These are phyloP conservation scores for Chamaenerion angustifolium DNA, from an alignment of 345 rosid genomes.

Conservation along the genomic window DNA sequence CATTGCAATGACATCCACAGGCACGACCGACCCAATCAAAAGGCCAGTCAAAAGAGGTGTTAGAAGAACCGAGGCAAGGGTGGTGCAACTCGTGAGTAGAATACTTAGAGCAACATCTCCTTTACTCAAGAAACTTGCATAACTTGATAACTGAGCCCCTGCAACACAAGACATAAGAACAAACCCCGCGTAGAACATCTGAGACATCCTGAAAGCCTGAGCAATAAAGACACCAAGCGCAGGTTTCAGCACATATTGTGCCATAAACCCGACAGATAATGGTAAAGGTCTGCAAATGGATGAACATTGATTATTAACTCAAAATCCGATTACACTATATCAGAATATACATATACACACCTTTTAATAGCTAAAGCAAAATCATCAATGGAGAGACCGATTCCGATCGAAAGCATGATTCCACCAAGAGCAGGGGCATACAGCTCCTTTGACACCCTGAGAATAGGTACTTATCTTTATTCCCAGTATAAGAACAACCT, in stretches of 20 bases:
- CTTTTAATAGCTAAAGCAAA: slow-evolving; percentile 82
- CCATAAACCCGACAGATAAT: slow-evolving; percentile 58
- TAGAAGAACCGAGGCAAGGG: slow-evolving; percentile 65
- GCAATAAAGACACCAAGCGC: slow-evolving; percentile 69
- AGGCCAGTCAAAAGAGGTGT: slow-evolving; percentile 57
- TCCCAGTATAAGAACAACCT: too few relatives aligned
- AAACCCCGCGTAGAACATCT: slow-evolving; percentile 65
- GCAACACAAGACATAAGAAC: slow-evolving; percentile 81
- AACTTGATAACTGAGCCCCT: slow-evolving; percentile 87
- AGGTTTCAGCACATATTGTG: slow-evolving; percentile 78
- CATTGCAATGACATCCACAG: slow-evolving; percentile 93
- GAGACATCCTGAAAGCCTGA: slow-evolving; percentile 59
- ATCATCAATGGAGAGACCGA: slow-evolving; percentile 67
- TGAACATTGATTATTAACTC: too few relatives aligned
- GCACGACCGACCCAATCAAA: slow-evolving; percentile 86
- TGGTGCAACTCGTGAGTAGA: slow-evolving; percentile 70
- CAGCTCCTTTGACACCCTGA: slow-evolving; percentile 84
- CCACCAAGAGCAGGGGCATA: slow-evolving; percentile 99
- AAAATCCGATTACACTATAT: too few relatives aligned
- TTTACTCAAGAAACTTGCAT: slow-evolving; percentile 66
- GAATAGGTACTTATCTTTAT: too few relatives aligned
- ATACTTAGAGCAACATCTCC: slow-evolving; percentile 92
- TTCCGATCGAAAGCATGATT: slow-evolving; percentile 89
- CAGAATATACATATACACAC: too few relatives aligned
- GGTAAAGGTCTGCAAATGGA: slow-evolving; percentile 57